Evolutionary conservation across 768 basidiomycete genomes (phyloP).

Genomic region (Favolaschia claudopus): DNA sequence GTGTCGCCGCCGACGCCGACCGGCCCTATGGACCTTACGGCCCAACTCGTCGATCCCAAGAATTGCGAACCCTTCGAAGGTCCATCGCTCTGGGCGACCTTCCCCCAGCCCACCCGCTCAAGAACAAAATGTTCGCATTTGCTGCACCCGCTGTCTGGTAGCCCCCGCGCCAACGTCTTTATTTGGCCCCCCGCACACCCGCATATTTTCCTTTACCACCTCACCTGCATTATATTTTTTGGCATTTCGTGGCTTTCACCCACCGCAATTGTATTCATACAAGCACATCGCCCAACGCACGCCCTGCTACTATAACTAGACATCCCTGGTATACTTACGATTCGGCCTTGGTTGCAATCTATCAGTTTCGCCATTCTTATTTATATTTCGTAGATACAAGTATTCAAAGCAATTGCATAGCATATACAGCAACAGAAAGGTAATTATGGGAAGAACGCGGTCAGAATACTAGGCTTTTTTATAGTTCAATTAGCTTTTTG

Average conservation of each 20-base stretch:
- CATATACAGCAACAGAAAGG: too few relatives aligned
- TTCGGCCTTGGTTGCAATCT: too few relatives aligned
- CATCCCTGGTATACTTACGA: too few relatives aligned
- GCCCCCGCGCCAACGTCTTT: constrained; percentile 31
- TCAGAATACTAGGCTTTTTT: too few relatives aligned
- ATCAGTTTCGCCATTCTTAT: too few relatives aligned
- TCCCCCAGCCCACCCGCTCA: constrained; percentile 52
- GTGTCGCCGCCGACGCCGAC: constrained; percentile 67
- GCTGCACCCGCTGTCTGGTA: constrained; percentile 71
- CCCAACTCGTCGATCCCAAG: constrained; percentile 49
- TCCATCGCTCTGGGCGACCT: constrained; percentile 44
- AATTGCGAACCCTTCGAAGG: constrained; percentile 47
- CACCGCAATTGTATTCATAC: constrained; percentile 18
- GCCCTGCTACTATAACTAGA: too few relatives aligned
- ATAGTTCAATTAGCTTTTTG: too few relatives aligned
- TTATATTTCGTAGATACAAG: too few relatives aligned
- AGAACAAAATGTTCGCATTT: constrained; percentile 70
- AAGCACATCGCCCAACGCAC: too few relatives aligned
- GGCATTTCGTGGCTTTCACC: background rate
- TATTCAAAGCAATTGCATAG: too few relatives aligned
- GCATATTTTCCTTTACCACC: constrained; percentile 28
- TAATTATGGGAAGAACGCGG: too few relatives aligned
- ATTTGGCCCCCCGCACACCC: constrained; percentile 29
- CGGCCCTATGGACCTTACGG: constrained; percentile 56
- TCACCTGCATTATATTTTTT: constrained; percentile 23